These are phyloP conservation scores for Aspergillus sp. DNA, from an alignment of 2,329 filamentous ascomycete genomes.

Conservation along the genomic window DNA sequence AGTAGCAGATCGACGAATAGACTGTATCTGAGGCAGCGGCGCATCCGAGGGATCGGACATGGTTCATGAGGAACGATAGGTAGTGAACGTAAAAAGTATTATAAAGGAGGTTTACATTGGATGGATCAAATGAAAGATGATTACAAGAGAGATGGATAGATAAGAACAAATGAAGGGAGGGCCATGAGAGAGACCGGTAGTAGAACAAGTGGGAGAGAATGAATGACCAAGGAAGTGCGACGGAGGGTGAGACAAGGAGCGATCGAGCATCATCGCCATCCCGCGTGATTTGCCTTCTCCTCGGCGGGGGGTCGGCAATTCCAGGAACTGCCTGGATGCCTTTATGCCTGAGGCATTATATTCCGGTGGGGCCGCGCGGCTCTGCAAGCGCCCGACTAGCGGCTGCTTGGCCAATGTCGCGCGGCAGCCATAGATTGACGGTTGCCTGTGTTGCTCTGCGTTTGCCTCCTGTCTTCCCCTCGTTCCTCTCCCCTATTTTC, in stretches of 20 bases:
- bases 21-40: conserved; percentile 26
- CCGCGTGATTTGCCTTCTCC: neutral
- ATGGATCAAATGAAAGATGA: conserved; percentile 9
- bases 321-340: neutral
- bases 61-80: conserved; percentile 16
- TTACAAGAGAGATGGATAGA: conserved; percentile 3
- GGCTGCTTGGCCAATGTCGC: conserved; percentile 12
- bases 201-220: neutral
- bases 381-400: conserved; percentile 7
- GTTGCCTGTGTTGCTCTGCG: conserved; percentile 13
- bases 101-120: conserved; percentile 18
- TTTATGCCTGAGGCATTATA: conserved; percentile 4
- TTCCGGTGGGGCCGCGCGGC: neutral
- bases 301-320: neutral
- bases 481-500: neutral
- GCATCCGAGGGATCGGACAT: conserved; percentile 35
- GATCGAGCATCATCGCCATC: conserved; percentile 5
- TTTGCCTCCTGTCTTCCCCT: neutral
- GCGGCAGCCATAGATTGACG: conserved; percentile 4
- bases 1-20: conserved; percentile 36
- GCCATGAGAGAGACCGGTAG: conserved; percentile 1
- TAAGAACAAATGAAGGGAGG: conserved; percentile 4
- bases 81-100: neutral
- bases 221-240: conserved; percentile 2
- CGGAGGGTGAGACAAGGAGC: conserved; percentile 10